phyloP scores from a whole-genome alignment of 305 asterid species.

The Plantago lanceolata region DNA sequence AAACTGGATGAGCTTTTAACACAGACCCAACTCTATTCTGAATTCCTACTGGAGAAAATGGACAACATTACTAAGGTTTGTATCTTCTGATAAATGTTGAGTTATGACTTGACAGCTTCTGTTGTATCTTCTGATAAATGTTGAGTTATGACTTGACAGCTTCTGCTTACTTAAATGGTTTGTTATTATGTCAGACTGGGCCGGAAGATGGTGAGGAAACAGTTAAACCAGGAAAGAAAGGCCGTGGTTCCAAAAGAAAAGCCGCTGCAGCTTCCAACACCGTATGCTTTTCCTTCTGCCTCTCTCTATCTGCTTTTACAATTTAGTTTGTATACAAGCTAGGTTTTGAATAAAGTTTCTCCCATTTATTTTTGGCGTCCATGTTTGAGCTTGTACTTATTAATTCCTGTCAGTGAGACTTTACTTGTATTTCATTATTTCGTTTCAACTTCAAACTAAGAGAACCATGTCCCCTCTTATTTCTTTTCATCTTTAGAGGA shows the following conservation, averaged over 20 bases:
- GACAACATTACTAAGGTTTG: constrained; percentile 73
- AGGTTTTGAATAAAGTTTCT: background rate
- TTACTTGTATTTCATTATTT: constrained; percentile 12
- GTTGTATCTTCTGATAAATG: no score
- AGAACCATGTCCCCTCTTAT: constrained; percentile 10
- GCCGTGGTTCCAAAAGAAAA: constrained; percentile 77
- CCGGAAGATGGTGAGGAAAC: constrained; percentile 41
- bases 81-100: constrained; percentile 14
- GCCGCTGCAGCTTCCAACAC: constrained; percentile 48
- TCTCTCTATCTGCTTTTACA: constrained; percentile 6
- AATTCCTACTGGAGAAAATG: constrained; percentile 91
- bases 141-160: background rate
- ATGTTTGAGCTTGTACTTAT: constrained; percentile 10
- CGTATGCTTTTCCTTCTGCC: constrained; percentile 35
- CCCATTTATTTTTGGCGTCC: constrained; percentile 1
- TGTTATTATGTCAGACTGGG: constrained; percentile 41
- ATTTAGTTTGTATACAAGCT: background rate
- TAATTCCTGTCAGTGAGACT: background rate
- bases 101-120: constrained; percentile 7
- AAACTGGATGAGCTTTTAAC: constrained; percentile 85
- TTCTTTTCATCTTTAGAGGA: constrained; percentile 41
- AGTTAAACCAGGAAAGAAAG: constrained; percentile 39
- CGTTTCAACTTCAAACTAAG: constrained; percentile 1
- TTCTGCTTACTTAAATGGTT: constrained; percentile 26
- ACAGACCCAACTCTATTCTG: constrained; percentile 82